phyloP scores from a whole-genome alignment of 805 yeast genomes.

The Wickerhamomyces silvicola region DNA sequence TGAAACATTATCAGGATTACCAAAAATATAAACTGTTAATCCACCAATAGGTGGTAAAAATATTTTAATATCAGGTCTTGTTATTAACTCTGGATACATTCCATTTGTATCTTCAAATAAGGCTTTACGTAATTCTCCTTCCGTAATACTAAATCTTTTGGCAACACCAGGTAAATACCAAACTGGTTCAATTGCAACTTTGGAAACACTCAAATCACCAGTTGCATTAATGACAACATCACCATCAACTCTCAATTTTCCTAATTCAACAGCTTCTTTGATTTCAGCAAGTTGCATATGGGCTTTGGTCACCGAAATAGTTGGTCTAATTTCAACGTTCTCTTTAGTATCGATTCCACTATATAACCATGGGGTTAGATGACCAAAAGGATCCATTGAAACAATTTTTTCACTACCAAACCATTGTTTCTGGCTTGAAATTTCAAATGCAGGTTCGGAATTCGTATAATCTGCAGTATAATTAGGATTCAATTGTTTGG shows the following conservation, averaged over 20 bases:
- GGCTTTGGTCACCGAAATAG: slow-evolving; percentile 63
- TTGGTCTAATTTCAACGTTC: slow-evolving; percentile 53
- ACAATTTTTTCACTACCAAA: slow-evolving; percentile 49
- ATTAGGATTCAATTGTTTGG: slow-evolving; percentile 45
- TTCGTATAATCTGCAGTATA: slow-evolving; percentile 57
- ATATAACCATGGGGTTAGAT: slow-evolving; percentile 55
- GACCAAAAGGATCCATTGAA: slow-evolving; percentile 63
- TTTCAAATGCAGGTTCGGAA: slow-evolving; percentile 53
- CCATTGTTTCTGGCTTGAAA: slow-evolving; percentile 55
- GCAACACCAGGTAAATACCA: slow-evolving; percentile 71
- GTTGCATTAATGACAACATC: slow-evolving; percentile 48
- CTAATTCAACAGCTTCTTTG: slow-evolving; percentile 47
- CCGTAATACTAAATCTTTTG: slow-evolving; percentile 51
- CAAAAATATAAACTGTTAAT: slow-evolving; percentile 58
- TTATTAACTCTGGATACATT: slow-evolving; percentile 61
- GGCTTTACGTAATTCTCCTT: slow-evolving; percentile 49
- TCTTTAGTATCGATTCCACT: slow-evolving; percentile 36
- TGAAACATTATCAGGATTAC: slow-evolving; percentile 48
- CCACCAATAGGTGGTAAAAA: slow-evolving; percentile 70
- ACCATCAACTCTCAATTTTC: slow-evolving; percentile 53
- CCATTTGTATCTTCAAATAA: slow-evolving; percentile 66
- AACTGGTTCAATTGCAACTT: slow-evolving; percentile 64
- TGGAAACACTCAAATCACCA: slow-evolving; percentile 58
- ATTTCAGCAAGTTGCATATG: slow-evolving; percentile 55
- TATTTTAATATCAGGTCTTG: slow-evolving; percentile 61